Percentiles rank a stretch among this genome's conserved stretches.
Conservation (phyloP, 2,329 filamentous ascomycete species). For the Penicillium sp. region DNA sequence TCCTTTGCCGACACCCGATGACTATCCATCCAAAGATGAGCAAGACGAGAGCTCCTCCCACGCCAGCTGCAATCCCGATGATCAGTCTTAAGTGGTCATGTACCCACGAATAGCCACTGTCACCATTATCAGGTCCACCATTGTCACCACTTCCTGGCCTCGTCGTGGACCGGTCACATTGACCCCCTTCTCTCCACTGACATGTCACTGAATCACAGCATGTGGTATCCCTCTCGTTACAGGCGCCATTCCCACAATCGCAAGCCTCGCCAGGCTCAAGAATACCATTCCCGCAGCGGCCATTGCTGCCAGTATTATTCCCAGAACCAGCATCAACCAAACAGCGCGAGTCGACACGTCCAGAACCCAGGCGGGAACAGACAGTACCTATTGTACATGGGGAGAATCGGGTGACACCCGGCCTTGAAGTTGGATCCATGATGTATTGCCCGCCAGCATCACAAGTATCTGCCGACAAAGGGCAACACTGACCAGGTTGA, state of each 20-base stretch:
- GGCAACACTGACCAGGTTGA: constrained; percentile 68
- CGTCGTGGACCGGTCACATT: background rate
- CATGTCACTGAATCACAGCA: constrained; percentile 24
- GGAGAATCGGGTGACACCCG: constrained; percentile 72
- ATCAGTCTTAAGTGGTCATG: too few species aligned
- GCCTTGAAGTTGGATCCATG: constrained; percentile 51
- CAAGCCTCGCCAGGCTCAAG: constrained; percentile 87
- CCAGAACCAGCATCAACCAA: constrained; percentile 53
- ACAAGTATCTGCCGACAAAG: constrained; percentile 63
- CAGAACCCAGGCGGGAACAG: constrained; percentile 72
- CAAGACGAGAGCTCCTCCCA: too few species aligned
- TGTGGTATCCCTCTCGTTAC: constrained; percentile 9
- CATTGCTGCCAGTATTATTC: constrained; percentile 64
- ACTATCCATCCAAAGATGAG: too few species aligned
- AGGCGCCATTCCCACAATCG: constrained; percentile 72
- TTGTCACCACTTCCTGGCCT: background rate
- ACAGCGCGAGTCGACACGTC: constrained; percentile 68
- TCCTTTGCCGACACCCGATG: too few species aligned
- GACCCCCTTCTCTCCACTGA: constrained; percentile 5
- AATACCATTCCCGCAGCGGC: constrained; percentile 87
- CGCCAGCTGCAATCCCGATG: too few species aligned
- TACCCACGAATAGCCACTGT: too few species aligned
- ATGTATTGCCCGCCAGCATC: constrained; percentile 71
- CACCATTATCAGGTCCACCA: too few species aligned
- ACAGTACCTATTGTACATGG: constrained; percentile 85